Evolutionary conservation across 164 flowering plant genomes (phyloP).

Genomic region (Echeveria elegans): DNA sequence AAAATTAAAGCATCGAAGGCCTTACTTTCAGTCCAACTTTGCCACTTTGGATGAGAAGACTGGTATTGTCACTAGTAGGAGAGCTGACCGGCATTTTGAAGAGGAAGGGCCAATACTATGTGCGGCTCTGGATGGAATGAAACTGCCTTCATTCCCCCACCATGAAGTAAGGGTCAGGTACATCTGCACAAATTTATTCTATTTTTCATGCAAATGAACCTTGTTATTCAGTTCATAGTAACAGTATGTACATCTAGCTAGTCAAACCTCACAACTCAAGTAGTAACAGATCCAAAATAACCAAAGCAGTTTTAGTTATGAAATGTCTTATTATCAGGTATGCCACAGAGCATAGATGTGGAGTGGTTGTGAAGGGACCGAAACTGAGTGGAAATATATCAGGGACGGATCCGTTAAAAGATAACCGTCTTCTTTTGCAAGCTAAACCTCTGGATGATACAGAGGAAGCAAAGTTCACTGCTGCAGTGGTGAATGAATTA

Average conservation of each 20-base stretch:
- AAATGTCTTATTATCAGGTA: constrained; percentile 36
- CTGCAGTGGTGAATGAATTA: constrained; percentile 79
- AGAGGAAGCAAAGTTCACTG: constrained; percentile 83
- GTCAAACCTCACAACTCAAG: background rate
- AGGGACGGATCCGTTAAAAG: constrained; percentile 96
- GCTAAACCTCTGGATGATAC: constrained; percentile 76
- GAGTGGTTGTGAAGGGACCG: constrained; percentile 96
- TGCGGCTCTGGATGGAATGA: constrained; percentile 92
- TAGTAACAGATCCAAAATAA: background rate
- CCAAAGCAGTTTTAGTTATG: background rate
- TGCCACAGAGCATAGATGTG: constrained; percentile 98
- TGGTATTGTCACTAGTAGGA: constrained; percentile 80
- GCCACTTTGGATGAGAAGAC: constrained; percentile 80
- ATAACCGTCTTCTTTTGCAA: constrained; percentile 75
- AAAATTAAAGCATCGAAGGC: background rate
- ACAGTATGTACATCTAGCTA: background rate
- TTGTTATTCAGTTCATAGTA: background rate
- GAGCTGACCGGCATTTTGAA: constrained; percentile 97
- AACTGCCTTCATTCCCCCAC: constrained; percentile 80
- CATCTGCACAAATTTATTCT: constrained; percentile 6
- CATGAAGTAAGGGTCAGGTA: constrained; percentile 97
- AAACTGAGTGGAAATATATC: constrained; percentile 92
- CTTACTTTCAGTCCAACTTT: constrained; percentile 67
- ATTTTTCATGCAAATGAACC: background rate
- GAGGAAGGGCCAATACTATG: constrained; percentile 95